Evolutionary conservation across 345 rosid species (phyloP), one percentile per base, ranked within the genome.

Genomic region (Gossypioides kirkii): DNA sequence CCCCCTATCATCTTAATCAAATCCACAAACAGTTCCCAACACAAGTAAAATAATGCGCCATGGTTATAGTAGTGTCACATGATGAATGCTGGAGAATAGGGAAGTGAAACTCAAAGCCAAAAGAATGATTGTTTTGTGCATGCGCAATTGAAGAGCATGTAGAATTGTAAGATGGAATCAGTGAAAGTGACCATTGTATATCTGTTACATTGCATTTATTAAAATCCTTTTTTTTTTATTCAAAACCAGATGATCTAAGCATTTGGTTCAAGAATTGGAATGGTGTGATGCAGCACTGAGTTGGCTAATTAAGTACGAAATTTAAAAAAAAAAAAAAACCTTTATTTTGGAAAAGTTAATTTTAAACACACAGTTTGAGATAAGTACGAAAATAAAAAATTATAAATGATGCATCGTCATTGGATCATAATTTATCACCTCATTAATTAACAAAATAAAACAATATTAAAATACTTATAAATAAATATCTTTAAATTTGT

Each of bases 61-160:
- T 10, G 6, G 50, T 25, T 5, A 12, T 49, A 46, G 1, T 65
- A 49, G 22, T n/a, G 41, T 50, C 41, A 69, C 41, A 45, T 58
- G n/a, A 58, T 58, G 54, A 53, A 28, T 53, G 25, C 42, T 68
- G 52, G 41, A 41, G 41, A 47, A 13, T 6, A 70, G 18, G 46
- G 14, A 71, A 69, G 26, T 73, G 77, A 77, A 81, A 78, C 73
- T 76, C 73, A 78, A 81, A 1, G 71, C 38, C 52, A 43, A 65
- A 71, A 61, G 68, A 65, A 78, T 81, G 80, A 81, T 81, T 76
- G 75, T 69, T 49, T 52, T 70, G 32, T 76, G 80, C 82, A 78
- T 78, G 80, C 80, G 79, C 81, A 75, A 78, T 69, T 73, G 11
- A 16, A 43, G 45, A 69, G 65, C 42, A 72, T 45, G 75, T 45